Base-by-base conservation (phyloP, 2,329 filamentous ascomycete species). In the Didymella keratinophila region DNA sequence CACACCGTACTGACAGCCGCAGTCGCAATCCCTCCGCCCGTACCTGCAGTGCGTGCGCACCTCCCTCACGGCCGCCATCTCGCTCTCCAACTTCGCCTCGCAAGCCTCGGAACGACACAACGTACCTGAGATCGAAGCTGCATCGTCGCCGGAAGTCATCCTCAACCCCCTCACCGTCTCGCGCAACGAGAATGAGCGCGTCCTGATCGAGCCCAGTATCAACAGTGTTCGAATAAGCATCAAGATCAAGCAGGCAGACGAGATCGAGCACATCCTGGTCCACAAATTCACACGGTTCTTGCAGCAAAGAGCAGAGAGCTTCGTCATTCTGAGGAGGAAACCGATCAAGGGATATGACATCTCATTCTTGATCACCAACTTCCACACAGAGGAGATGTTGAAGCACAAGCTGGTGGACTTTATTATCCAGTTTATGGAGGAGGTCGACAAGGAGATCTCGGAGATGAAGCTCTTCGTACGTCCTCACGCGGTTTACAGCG, bases 381-480 rank as follows among this genome's bases (percentile, higher is more conserved):
- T 95, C 83, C 95, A 99, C 73, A 98, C 95, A 4, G 95, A 98
- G 79, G 91, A 96, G 77, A 97, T 99, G 93, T 79, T 98, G 76
- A 98, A 98, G 84, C 94, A 99, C 78, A 98, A 99, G 83, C 84
- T 99, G 69, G 96, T 99, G 32, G 95, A 99, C 78, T 99, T 99
- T 74, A 96, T 99, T 69, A 97, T 99, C 66, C 89, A 98, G 74
- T 99, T 99, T 74, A 98, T 99, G 94, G 94, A 99, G 79, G 95
- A 99, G 78, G 96, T 99, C 4, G 96, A 99, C 79, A 99, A 99
- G 84, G 95, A 99, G 79, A 99, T 99, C 60, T 98, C 95, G 3
- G 96, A 99, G 81, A 98, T 99, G 95, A 99, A 99, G 86, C 89
- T 99, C 72, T 99, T 99, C 79, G 94, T 97, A 86, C 69, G 92